Percentiles rank a stretch among this genome's conserved stretches.
Conservation (phyloP, 495 filamentous ascomycete species). For the Xylaria nigripes region DNA sequence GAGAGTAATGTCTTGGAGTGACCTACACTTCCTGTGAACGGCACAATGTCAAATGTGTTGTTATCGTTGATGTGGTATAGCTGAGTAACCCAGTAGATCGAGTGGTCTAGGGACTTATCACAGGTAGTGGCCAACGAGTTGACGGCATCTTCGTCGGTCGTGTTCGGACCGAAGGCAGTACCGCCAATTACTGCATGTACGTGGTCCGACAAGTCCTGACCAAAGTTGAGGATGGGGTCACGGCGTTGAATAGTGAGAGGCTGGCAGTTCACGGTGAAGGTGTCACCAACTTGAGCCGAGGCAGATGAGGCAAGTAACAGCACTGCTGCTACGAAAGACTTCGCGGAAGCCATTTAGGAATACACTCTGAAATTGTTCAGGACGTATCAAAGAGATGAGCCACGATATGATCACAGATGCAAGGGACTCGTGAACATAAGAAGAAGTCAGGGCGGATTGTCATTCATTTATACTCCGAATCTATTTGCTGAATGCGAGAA, state of each 20-base stretch:
- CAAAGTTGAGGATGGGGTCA: slow-evolving; percentile 5
- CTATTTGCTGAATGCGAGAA: neutral
- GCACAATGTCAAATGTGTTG: slow-evolving; percentile 2
- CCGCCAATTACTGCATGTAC: slow-evolving; percentile 8
- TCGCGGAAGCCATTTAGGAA: neutral
- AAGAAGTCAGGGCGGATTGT: neutral
- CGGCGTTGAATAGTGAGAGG: slow-evolving; percentile 5
- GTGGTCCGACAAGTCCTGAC: slow-evolving; percentile 2
- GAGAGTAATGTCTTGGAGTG: neutral
- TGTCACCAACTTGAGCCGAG: slow-evolving; percentile 4
- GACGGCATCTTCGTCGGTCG: slow-evolving; percentile 6
- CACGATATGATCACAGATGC: neutral
- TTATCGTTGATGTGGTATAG: slow-evolving; percentile 9
- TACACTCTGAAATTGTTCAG: neutral
- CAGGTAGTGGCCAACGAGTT: slow-evolving; percentile 16
- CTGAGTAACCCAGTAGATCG: slow-evolving; percentile 6
- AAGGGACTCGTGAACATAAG: neutral
- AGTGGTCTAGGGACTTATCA: slow-evolving; percentile 11
- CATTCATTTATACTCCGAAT: neutral
- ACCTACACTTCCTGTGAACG: slow-evolving; percentile 10
- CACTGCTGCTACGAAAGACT: neutral
- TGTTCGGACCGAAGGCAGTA: slow-evolving; percentile 1
- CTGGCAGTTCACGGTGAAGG: slow-evolving; percentile 10
- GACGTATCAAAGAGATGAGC: neutral
- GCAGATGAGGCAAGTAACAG: slow-evolving; percentile 4